Base-by-base conservation (phyloP, 169 alveolate genomes). In the Plasmodium chabaudi region DNA sequence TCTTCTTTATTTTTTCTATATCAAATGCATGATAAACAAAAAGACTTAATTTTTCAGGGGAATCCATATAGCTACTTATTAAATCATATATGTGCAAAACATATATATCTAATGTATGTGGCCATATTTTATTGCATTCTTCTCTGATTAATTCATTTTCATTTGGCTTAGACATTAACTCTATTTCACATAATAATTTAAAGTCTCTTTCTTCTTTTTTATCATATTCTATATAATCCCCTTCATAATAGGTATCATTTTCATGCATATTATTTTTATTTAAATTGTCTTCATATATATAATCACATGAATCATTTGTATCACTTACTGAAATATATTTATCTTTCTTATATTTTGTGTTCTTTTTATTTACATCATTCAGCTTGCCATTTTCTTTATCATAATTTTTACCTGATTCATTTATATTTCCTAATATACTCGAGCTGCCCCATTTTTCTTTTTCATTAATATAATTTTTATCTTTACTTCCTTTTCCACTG, bases 21-120 rank as follows among this genome's bases (percentile, higher is more conserved):
- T 86, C 87, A 57, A 65, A 69, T 69, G 91, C 86, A 72, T 86
- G 87, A 72, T 86, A 86, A 69, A 86, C 55, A 70, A 86, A 71
- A 69, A 71, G 60, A 60, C 91, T 60, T 63, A 86, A 57, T 86
- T 86, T 86, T 56, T 86, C 91, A 27, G 74, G 34, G 12, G 91
- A 86, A 39, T 71, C 91, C 87, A 86, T 86, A 70, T 70, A 86
- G 46, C 91, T 86, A 70, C 91, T 86, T 59, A 86, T 70, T 49
- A 86, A 70, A 55, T 86, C 91, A 64, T 86, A 86, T 69, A 86
- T 86, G 70, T 68, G 86, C 17, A 69, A 75, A 4, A 86, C 53
- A 86, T 70, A 86, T 39, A 73, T 70, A 63, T 86, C 91, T 60
- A 86, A 27, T 44, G 79, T 70, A 39, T 70, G 47, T 27, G 87